phyloP scores from a whole-genome alignment of 2,329 filamentous ascomycete genomes.

The Monosporascus sp. region DNA sequence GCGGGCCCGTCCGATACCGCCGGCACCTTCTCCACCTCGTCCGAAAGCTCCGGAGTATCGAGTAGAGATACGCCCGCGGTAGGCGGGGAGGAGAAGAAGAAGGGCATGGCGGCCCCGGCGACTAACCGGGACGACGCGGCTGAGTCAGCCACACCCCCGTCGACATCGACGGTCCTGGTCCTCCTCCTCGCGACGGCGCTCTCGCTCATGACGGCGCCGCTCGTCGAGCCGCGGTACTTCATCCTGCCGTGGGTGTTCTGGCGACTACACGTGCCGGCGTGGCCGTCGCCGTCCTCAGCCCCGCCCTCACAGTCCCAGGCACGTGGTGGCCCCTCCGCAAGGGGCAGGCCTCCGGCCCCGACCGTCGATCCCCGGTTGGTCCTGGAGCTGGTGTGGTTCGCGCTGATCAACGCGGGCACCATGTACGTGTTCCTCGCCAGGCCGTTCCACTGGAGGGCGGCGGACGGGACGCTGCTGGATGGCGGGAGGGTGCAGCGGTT shows the following conservation, averaged over 20 bases:
- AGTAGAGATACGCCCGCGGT: background rate
- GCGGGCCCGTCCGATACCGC: too few relatives aligned
- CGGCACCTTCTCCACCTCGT: too few relatives aligned
- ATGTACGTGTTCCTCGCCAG: constrained; percentile 66
- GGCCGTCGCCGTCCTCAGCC: constrained; percentile 17
- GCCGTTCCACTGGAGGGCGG: constrained; percentile 61
- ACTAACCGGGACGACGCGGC: constrained; percentile 16
- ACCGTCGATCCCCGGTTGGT: constrained; percentile 1
- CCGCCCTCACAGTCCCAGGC: background rate
- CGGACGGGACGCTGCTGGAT: constrained; percentile 48
- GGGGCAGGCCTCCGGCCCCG: too few relatives aligned
- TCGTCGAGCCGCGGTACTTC: constrained; percentile 95
- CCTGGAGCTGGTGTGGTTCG: constrained; percentile 57
- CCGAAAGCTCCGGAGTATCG: too few relatives aligned
- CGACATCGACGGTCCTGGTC: constrained; percentile 49
- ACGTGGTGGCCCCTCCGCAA: background rate
- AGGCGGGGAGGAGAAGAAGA: background rate
- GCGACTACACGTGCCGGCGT: constrained; percentile 69
- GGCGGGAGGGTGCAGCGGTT: constrained; percentile 64
- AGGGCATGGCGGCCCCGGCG: constrained; percentile 1
- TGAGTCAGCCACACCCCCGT: constrained; percentile 27
- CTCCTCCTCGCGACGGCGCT: constrained; percentile 66
- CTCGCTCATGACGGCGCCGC: constrained; percentile 78
- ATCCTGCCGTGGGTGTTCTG: constrained; percentile 94
- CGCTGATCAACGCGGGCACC: constrained; percentile 58